These are phyloP conservation scores for Candida sp. DNA, from an alignment of 1,139 yeast species.

Conservation along the genomic window DNA sequence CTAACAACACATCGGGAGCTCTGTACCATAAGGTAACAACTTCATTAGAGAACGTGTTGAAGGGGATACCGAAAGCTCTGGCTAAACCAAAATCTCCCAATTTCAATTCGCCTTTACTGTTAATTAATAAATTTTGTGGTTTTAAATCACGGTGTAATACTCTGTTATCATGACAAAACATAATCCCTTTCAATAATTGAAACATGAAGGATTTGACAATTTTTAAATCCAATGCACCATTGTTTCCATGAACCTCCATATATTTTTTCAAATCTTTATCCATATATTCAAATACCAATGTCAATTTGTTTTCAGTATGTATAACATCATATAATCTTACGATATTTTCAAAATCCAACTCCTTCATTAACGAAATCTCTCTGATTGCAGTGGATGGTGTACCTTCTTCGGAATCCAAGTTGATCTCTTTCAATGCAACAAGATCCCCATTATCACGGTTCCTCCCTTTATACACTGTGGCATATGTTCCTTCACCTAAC, in stretches of 20 bases:
- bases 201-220: slow-evolving; percentile 90
- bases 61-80: slow-evolving; percentile 97
- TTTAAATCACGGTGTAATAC: slow-evolving; percentile 94
- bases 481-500: slow-evolving; percentile 97
- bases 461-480: slow-evolving; percentile 95
- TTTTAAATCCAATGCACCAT: slow-evolving; percentile 76
- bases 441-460: slow-evolving; percentile 89
- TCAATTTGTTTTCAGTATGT: slow-evolving; percentile 93
- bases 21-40: slow-evolving; percentile 98
- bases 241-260: slow-evolving; percentile 86
- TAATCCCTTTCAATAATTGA: slow-evolving; percentile 85
- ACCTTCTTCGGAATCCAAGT: slow-evolving; percentile 94
- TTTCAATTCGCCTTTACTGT: slow-evolving; percentile 84
- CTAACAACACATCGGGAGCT: slow-evolving; percentile 96
- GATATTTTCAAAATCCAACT: slow-evolving; percentile 89
- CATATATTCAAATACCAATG: slow-evolving; percentile 91
- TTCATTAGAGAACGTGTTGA: slow-evolving; percentile 94
- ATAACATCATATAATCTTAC: slow-evolving; percentile 93
- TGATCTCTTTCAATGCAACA: slow-evolving; percentile 94
- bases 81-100: slow-evolving; percentile 98
- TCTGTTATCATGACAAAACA: slow-evolving; percentile 93
- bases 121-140: slow-evolving; percentile 91
- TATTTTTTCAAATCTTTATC: slow-evolving; percentile 91
- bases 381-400: slow-evolving; percentile 98
- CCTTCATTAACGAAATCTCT: slow-evolving; percentile 96